Percentiles rank a stretch among this genome's conserved stretches.
These are phyloP conservation scores for Phytophthora pseudosyringae DNA, from an alignment of 352 stramenopile genomes.

Conservation along the genomic window DNA sequence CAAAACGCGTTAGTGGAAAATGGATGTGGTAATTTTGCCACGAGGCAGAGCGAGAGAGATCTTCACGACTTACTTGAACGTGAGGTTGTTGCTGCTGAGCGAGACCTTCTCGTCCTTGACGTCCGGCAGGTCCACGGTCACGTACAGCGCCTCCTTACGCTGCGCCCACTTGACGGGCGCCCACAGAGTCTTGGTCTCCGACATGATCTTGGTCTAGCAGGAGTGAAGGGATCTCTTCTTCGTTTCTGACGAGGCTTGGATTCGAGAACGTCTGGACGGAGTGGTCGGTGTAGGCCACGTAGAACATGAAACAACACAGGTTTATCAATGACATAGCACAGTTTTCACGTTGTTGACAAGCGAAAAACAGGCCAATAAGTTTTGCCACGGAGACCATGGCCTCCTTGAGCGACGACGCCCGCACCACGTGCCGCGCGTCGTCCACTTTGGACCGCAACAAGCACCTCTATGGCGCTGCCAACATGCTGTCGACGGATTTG, in stretches of 20 bases:
- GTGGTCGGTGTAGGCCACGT: slow-evolving; percentile 16
- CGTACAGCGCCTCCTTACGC: slow-evolving; percentile 95
- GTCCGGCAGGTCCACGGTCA: slow-evolving; percentile 96
- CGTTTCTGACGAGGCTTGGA: slow-evolving; percentile 17
- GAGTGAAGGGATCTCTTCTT: slow-evolving; percentile 20
- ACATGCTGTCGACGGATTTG: slow-evolving; percentile 57
- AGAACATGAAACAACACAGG: slow-evolving; percentile 1
- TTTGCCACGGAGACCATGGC: neutral
- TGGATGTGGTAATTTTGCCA: neutral
- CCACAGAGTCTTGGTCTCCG: slow-evolving; percentile 67
- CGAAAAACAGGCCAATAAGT: neutral
- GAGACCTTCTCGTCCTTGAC: slow-evolving; percentile 94
- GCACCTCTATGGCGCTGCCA: slow-evolving; percentile 56
- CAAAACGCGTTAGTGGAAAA: neutral
- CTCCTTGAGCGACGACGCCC: slow-evolving; percentile 45
- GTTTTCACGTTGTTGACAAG: slow-evolving; percentile 4
- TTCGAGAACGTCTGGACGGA: slow-evolving; percentile 43
- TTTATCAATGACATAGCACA: neutral
- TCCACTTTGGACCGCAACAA: slow-evolving; percentile 78
- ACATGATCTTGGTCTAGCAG: slow-evolving; percentile 26
- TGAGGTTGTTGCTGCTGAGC: slow-evolving; percentile 90
- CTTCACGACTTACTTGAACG: slow-evolving; percentile 69
- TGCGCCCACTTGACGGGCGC: slow-evolving; percentile 97
- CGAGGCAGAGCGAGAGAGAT: slow-evolving; percentile 4
- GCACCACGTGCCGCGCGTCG: slow-evolving; percentile 66